phyloP scores from a whole-genome alignment of 2,329 filamentous ascomycete genomes.

The Botrytis elliptica region DNA sequence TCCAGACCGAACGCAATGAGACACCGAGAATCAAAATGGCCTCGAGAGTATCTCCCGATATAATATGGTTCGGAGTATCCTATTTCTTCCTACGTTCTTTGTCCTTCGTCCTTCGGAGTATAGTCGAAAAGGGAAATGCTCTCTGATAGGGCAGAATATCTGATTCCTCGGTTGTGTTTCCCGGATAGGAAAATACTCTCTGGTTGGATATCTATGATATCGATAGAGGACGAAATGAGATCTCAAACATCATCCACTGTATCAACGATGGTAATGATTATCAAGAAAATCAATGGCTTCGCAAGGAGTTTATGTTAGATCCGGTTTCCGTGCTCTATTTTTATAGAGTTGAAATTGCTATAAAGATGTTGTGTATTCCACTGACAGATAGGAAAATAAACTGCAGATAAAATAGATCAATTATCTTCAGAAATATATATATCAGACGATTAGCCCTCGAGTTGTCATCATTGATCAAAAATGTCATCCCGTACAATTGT shows the following conservation, averaged over 20 bases:
- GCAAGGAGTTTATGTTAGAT: not conserved
- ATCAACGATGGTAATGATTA: not conserved
- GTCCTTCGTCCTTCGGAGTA: too few species aligned
- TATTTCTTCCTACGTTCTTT: not conserved
- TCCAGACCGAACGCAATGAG: too few species aligned
- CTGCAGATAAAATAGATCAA: not conserved
- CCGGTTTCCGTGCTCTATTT: not conserved
- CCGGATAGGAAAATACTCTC: not conserved
- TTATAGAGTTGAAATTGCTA: not conserved
- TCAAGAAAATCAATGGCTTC: not conserved
- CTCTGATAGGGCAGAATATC: not conserved
- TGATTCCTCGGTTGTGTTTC: not conserved
- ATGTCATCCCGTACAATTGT: conserved; percentile 32
- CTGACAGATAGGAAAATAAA: not conserved
- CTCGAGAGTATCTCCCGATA: not conserved
- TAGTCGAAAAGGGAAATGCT: not conserved
- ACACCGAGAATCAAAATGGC: not conserved
- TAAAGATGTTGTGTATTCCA: not conserved
- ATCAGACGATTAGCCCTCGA: not conserved
- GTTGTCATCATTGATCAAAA: not conserved
- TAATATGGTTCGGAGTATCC: not conserved
- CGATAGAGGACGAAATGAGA: not conserved
- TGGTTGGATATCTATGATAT: not conserved
- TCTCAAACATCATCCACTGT: not conserved
- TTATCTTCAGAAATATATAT: not conserved